phyloP scores from a whole-genome alignment of 805 yeast species.

The Metschnikowia continentalis region DNA sequence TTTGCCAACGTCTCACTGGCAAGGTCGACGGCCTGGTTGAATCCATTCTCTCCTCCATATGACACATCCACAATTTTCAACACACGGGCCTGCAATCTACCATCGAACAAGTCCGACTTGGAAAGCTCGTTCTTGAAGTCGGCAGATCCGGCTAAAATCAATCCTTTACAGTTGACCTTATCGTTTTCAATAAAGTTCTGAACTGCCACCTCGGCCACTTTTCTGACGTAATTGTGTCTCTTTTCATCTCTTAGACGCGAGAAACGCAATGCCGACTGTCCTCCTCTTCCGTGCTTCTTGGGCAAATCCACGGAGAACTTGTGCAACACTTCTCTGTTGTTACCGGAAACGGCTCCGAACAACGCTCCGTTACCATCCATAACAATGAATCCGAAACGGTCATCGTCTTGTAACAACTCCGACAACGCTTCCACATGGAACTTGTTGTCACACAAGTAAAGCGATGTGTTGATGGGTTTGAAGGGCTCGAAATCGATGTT shows the following conservation, averaged over 20 bases:
- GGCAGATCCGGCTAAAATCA: slow-evolving; percentile 97
- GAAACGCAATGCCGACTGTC: slow-evolving; percentile 99
- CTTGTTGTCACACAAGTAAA: slow-evolving; percentile 92
- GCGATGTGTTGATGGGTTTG: slow-evolving; percentile 97
- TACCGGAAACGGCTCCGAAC: slow-evolving; percentile 93
- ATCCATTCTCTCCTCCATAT: slow-evolving; percentile 99
- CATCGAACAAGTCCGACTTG: slow-evolving; percentile 89
- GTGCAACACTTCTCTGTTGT: slow-evolving; percentile 92
- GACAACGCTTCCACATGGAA: slow-evolving; percentile 96
- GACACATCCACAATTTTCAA: slow-evolving; percentile 94
- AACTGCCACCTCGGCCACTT: slow-evolving; percentile 97
- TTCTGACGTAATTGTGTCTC: slow-evolving; percentile 97
- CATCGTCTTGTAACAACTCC: slow-evolving; percentile 91
- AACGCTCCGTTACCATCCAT: slow-evolving; percentile 99
- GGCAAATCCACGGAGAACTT: slow-evolving; percentile 96
- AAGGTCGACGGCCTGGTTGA: slow-evolving; percentile 97
- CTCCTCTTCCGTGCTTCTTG: slow-evolving; percentile 99
- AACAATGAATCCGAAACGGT: slow-evolving; percentile 93
- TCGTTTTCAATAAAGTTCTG: slow-evolving; percentile 94
- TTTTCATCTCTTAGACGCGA: slow-evolving; percentile 98
- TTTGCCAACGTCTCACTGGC: slow-evolving; percentile 96
- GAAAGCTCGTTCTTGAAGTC: slow-evolving; percentile 95
- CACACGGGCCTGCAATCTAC: slow-evolving; percentile 80
- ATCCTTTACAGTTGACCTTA: slow-evolving; percentile 90
- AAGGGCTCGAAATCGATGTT: slow-evolving; percentile 98